Conservation (phyloP, 2,329 filamentous ascomycete genomes). For the Aspergillus amoenus region DNA sequence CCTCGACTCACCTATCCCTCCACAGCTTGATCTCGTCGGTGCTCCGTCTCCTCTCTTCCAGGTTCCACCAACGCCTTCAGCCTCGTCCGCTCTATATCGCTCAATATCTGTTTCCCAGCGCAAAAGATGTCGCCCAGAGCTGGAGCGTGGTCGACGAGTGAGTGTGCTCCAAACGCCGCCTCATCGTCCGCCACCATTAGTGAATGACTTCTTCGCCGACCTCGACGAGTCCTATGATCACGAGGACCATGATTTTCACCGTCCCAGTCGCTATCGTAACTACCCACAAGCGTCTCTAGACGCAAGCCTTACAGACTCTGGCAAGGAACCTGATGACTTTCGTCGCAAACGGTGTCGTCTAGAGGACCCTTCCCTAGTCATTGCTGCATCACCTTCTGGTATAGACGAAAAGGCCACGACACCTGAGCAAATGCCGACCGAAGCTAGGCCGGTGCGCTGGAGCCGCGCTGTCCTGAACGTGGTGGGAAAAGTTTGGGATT, state of each 20-base stretch:
- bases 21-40: slow-evolving; percentile 40
- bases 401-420: slow-evolving; percentile 17
- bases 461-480: slow-evolving; percentile 43
- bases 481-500: slow-evolving; percentile 73
- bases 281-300: slow-evolving; percentile 27
- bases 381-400: slow-evolving; percentile 21
- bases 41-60: slow-evolving; percentile 40
- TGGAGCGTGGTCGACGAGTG: slow-evolving; percentile 25
- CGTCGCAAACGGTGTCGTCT: slow-evolving; percentile 35
- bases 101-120: slow-evolving; percentile 33
- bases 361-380: slow-evolving; percentile 25
- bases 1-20: slow-evolving; percentile 35
- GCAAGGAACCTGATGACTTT: slow-evolving; percentile 19
- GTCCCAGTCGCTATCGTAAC: slow-evolving; percentile 43
- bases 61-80: slow-evolving; percentile 34
- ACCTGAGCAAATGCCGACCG: slow-evolving; percentile 12
- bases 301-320: slow-evolving; percentile 25
- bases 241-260: slow-evolving; percentile 33
- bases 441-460: slow-evolving; percentile 32
- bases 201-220: slow-evolving; percentile 24
- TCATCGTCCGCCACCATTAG: slow-evolving; percentile 32
- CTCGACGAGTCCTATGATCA: slow-evolving; percentile 13
- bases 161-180: slow-evolving; percentile 25
- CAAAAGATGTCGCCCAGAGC: slow-evolving; percentile 33
- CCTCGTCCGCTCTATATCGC: slow-evolving; percentile 38